Percentiles rank a stretch among this genome's conserved stretches.
Evolutionary conservation across 352 stramenopile genomes (phyloP).

Genomic region (Globisporangium alternatum): DNA sequence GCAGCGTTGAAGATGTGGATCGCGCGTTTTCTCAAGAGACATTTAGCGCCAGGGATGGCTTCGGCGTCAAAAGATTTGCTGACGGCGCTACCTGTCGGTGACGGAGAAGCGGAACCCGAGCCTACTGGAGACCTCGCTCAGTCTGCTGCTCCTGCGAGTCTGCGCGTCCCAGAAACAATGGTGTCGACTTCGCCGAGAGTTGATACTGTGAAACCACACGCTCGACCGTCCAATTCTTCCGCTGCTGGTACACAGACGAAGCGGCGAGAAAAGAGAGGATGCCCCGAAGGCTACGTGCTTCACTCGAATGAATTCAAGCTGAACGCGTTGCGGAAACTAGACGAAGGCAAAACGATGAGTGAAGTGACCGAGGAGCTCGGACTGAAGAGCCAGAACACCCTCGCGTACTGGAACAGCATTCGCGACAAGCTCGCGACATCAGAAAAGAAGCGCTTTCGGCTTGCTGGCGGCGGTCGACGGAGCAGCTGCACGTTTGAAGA

Average conservation of each 20-base stretch:
- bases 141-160: conserved; percentile 2
- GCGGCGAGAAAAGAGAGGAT: conserved; percentile 42
- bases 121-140: conserved; percentile 1
- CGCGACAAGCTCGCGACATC: conserved; percentile 66
- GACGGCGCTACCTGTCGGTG: conserved; percentile 1
- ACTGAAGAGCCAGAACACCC: conserved; percentile 65
- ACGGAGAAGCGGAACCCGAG: conserved; percentile 18
- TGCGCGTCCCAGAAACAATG: not conserved
- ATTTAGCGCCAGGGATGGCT: conserved; percentile 24
- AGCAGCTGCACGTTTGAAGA: conserved; percentile 77
- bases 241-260: conserved; percentile 14
- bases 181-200: not conserved
- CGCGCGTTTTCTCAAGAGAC: conserved; percentile 60
- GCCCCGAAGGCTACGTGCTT: conserved; percentile 54
- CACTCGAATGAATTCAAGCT: conserved; percentile 84
- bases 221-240: not conserved
- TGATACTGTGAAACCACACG: conserved; percentile 1
- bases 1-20: conserved; percentile 67
- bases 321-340: conserved; percentile 60
- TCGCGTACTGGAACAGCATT: conserved; percentile 78
- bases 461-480: conserved; percentile 56
- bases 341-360: conserved; percentile 60
- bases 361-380: conserved; percentile 63
- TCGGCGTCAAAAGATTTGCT: conserved; percentile 6
- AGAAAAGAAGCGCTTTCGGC: conserved; percentile 73